A percentile compares a stretch with the other conserved stretches of the same genome.
These are phyloP conservation scores for Blastobotrys attinorum DNA, from an alignment of 805 yeast species.

Conservation along the genomic window DNA sequence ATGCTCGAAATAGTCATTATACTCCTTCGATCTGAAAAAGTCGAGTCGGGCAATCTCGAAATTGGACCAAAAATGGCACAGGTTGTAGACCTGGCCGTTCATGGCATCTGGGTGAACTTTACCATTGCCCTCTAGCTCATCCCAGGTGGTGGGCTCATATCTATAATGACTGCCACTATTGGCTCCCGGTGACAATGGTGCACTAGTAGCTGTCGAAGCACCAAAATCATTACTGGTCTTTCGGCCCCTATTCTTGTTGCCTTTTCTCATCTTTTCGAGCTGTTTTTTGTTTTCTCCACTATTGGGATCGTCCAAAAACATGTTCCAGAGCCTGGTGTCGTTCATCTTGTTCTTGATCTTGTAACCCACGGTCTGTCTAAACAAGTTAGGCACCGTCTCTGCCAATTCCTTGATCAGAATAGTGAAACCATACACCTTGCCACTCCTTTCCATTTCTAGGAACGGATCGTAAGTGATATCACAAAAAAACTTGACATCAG, in stretches of 20 bases:
- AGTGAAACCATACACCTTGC: slow-evolving; percentile 80
- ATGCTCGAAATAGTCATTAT: slow-evolving; percentile 57
- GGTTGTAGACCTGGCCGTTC: slow-evolving; percentile 60
- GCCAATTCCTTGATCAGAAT: slow-evolving; percentile 69
- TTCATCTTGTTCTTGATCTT: slow-evolving; percentile 40
- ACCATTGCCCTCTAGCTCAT: slow-evolving; percentile 24
- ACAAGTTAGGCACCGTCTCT: slow-evolving; percentile 76
- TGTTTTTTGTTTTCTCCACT: slow-evolving; percentile 13
- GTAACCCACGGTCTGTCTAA: slow-evolving; percentile 61
- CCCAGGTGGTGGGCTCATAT: slow-evolving; percentile 8
- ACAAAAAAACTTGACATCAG: slow-evolving; percentile 82
- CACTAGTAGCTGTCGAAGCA: too few species aligned
- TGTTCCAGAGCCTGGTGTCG: slow-evolving; percentile 60
- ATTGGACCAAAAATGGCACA: slow-evolving; percentile 90
- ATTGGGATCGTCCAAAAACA: slow-evolving; percentile 39
- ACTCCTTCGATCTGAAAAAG: slow-evolving; percentile 57
- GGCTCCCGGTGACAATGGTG: too few species aligned
- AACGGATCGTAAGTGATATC: slow-evolving; percentile 92
- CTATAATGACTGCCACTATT: too few species aligned
- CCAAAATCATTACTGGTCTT: not conserved
- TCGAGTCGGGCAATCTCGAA: slow-evolving; percentile 85
- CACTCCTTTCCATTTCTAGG: slow-evolving; percentile 57
- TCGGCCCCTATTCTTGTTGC: slow-evolving; percentile 13
- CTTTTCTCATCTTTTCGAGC: slow-evolving; percentile 18
- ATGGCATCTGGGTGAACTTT: slow-evolving; percentile 45